Base-by-base conservation (phyloP, 2,329 filamentous ascomycete species). In the Colletotrichum sp. region DNA sequence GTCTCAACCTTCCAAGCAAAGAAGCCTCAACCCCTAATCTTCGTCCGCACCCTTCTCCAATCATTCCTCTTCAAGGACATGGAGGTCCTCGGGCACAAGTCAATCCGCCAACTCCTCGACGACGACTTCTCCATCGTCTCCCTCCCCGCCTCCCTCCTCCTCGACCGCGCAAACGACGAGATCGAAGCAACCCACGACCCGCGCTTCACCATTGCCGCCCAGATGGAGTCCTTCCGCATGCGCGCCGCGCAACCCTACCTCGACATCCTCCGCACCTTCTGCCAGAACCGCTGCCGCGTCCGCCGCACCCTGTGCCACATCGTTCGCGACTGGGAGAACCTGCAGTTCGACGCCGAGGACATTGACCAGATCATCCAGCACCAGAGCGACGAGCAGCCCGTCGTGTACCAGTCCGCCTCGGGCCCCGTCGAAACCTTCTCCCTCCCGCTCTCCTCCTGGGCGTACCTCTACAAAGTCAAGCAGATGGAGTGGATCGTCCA, bases 281-380 rank as follows among this genome's bases (percentile, higher is more conserved):
- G 96, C 80, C 95, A 98, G 82, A 99, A 98, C 81, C 90, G 96
- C 68, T 97, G 95, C 81, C 93, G 97, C 3, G 92, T 98, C 56
- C 92, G 97, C n/a, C 92, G 97, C 43, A 96, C 94, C n/a, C 89
- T 99, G 10, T 96, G 93, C 76, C 96, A 98, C 82, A 91, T 93
- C 16, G 92, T 98, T 43, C 87, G 92, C 4, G 94, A 96, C 75
- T 97, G 96, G 93, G 96, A 98, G 80, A 90, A 91, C 67, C 88
- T 98, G 3, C 96, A 98, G 84, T 88, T 91, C 10, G 95, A 98
- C 80, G 94, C 94, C 8, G 94, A 96, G 82, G 92, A 95, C 77
- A 88, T 96, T 39, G 95, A 97, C 82, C 88, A 90, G 39, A 88
- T 93, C 36, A 86, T 97, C 22, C 92, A 93, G 71, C 82, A 87